phyloP scores from a whole-genome alignment of 2,329 filamentous ascomycete species.

The Trichoderma breve region DNA sequence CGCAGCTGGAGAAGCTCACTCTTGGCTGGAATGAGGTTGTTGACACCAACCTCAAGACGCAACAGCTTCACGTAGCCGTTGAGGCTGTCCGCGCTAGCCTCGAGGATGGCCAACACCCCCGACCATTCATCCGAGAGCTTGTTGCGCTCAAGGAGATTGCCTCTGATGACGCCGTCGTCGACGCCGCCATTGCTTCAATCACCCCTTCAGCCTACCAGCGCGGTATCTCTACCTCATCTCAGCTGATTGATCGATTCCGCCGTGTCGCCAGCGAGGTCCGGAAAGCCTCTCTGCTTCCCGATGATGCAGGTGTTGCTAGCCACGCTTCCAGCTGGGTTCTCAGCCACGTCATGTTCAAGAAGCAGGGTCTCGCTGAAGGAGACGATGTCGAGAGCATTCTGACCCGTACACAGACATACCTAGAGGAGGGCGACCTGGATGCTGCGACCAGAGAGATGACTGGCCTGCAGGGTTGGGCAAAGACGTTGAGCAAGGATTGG shows the following conservation, averaged over 20 bases:
- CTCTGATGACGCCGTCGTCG: constrained; percentile 77
- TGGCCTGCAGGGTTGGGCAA: constrained; percentile 86
- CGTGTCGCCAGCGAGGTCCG: constrained; percentile 88
- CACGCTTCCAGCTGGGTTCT: constrained; percentile 88
- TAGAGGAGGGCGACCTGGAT: constrained; percentile 93
- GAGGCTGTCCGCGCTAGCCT: constrained; percentile 87
- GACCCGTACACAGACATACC: constrained; percentile 79
- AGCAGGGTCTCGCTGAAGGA: constrained; percentile 78
- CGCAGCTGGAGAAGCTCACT: constrained; percentile 83
- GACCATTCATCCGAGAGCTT: constrained; percentile 87
- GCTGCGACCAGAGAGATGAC: constrained; percentile 95
- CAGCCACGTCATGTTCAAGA: constrained; percentile 95
- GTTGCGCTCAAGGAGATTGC: constrained; percentile 93
- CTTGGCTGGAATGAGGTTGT: constrained; percentile 88
- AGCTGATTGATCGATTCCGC: constrained; percentile 93
- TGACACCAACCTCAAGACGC: constrained; percentile 85
- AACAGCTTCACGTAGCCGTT: constrained; percentile 93
- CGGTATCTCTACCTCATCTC: constrained; percentile 77
- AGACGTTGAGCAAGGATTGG: constrained; percentile 93
- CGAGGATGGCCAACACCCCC: constrained; percentile 66
- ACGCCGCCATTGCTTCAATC: constrained; percentile 93
- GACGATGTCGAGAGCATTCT: constrained; percentile 93
- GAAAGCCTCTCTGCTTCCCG: constrained; percentile 88
- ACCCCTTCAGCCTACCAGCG: constrained; percentile 91
- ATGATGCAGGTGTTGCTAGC: constrained; percentile 89